Conservation (phyloP, 441 rosid genomes). For the Pelargonium citronellum region DNA sequence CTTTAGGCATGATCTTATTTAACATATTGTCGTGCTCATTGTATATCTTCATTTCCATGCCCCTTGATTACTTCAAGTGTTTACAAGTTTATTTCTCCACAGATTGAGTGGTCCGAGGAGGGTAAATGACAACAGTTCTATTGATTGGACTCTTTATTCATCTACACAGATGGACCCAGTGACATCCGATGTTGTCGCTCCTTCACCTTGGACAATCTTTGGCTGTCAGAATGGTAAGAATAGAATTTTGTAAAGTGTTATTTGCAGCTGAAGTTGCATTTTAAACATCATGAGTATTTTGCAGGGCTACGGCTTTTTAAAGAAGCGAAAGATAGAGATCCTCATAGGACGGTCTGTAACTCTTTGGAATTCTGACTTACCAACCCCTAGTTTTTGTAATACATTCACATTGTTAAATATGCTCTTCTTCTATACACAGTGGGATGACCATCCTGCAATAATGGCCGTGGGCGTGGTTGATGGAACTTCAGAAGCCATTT, state of each 20-base stretch:
- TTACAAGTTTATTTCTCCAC: slow-evolving; percentile 23
- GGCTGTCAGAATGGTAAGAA: slow-evolving; percentile 86
- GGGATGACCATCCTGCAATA: slow-evolving; percentile 98
- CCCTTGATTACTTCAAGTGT: slow-evolving; percentile 12
- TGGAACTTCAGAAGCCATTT: slow-evolving; percentile 90
- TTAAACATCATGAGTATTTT: slow-evolving; percentile 24
- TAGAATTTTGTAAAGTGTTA: slow-evolving; percentile 11
- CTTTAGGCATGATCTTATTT: slow-evolving; percentile 39
- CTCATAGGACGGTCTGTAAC: slow-evolving; percentile 56
- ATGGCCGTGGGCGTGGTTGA: slow-evolving; percentile 97
- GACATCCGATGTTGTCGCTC: slow-evolving; percentile 85
- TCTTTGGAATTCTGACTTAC: slow-evolving; percentile 15
- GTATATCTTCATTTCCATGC: slow-evolving; percentile 11
- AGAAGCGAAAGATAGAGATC: slow-evolving; percentile 84
- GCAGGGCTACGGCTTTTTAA: slow-evolving; percentile 87
- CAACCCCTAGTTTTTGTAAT: slow-evolving; percentile 10
- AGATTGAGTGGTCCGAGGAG: slow-evolving; percentile 62
- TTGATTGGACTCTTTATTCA: slow-evolving; percentile 75
- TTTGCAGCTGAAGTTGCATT: slow-evolving; percentile 17
- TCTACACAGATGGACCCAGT: slow-evolving; percentile 47
- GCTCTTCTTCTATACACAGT: slow-evolving; percentile 38
- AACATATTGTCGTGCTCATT: slow-evolving; percentile 1
- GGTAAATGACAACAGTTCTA: slow-evolving; percentile 37
- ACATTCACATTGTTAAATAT: slow-evolving; percentile 15
- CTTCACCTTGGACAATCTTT: slow-evolving; percentile 91